These are phyloP conservation scores for Penicillium silybi DNA, from an alignment of 495 filamentous ascomycete species.

Conservation along the genomic window DNA sequence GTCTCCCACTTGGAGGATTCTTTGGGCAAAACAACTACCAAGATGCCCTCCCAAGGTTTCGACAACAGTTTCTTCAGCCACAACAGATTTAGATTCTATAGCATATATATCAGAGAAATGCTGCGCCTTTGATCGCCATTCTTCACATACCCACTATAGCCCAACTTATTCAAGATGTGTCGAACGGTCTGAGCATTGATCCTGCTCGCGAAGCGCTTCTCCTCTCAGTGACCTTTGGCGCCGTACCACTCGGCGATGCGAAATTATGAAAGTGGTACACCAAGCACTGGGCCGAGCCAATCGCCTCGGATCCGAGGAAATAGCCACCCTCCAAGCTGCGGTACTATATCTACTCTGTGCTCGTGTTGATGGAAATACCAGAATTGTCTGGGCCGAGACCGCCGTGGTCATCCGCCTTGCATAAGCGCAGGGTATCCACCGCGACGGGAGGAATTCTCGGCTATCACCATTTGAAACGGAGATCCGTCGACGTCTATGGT, in stretches of 20 bases:
- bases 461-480: constrained; percentile 66
- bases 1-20: neutral
- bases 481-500: constrained; percentile 74
- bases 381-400: constrained; percentile 55
- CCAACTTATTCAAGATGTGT: constrained; percentile 25
- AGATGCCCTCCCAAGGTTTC: neutral
- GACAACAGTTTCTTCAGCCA: neutral
- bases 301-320: constrained; percentile 60
- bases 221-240: constrained; percentile 68
- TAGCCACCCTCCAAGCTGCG: constrained; percentile 65
- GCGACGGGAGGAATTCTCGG: constrained; percentile 59
- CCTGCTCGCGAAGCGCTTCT: constrained; percentile 55
- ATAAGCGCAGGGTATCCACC: constrained; percentile 67
- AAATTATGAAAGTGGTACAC: constrained; percentile 60
- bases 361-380: constrained; percentile 51
- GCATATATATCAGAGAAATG: constrained; percentile 57
- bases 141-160: constrained; percentile 54
- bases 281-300: constrained; percentile 63
- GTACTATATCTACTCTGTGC: constrained; percentile 61
- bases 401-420: constrained; percentile 66
- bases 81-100: constrained; percentile 55
- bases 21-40: neutral
- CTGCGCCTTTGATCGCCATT: constrained; percentile 60
- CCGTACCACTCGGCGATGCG: constrained; percentile 44
- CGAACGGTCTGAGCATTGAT: constrained; percentile 40